Conservation (phyloP, 2,329 filamentous ascomycete genomes). For the Colletotrichum sidae region DNA sequence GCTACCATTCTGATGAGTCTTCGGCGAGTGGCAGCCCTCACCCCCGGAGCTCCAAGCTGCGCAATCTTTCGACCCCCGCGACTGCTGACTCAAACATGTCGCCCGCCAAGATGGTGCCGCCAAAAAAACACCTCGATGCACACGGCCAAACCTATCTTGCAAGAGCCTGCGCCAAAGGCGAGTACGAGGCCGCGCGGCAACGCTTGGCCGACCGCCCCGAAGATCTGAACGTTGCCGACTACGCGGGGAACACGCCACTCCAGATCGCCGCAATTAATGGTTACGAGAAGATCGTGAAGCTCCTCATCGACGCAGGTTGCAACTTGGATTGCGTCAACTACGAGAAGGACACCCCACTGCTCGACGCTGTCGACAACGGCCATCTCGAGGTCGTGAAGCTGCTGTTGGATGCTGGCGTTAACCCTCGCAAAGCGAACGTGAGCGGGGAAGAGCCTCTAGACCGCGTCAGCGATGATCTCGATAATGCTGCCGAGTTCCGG, state of each 20-base stretch:
- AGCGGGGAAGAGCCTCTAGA: conserved; percentile 93
- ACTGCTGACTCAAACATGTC: conserved; percentile 72
- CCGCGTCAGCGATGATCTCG: conserved; percentile 78
- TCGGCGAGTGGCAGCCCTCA: conserved; percentile 71
- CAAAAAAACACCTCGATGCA: conserved; percentile 90
- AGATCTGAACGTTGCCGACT: conserved; percentile 89
- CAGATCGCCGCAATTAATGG: conserved; percentile 94
- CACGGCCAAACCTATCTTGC: conserved; percentile 92
- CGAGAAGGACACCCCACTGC: conserved; percentile 90
- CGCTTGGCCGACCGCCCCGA: conserved; percentile 83
- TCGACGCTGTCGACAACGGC: conserved; percentile 96
- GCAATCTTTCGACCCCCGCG: conserved; percentile 66
- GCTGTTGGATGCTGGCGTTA: conserved; percentile 86
- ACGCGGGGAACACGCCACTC: conserved; percentile 94
- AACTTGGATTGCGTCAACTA: conserved; percentile 83
- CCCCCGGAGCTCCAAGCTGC: conserved; percentile 68
- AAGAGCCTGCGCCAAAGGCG: conserved; percentile 88
- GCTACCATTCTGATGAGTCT: conserved; percentile 77
- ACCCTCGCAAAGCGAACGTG: conserved; percentile 91
- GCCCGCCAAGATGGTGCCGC: conserved; percentile 74
- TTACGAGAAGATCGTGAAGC: conserved; percentile 85
- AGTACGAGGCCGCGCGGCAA: conserved; percentile 81
- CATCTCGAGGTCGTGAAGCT: conserved; percentile 90
- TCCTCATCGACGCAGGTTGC: conserved; percentile 86
- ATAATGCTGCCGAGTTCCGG: conserved; percentile 85